phyloP scores from a whole-genome alignment of 495 filamentous ascomycete genomes.

The Cudoniella acicularis region DNA sequence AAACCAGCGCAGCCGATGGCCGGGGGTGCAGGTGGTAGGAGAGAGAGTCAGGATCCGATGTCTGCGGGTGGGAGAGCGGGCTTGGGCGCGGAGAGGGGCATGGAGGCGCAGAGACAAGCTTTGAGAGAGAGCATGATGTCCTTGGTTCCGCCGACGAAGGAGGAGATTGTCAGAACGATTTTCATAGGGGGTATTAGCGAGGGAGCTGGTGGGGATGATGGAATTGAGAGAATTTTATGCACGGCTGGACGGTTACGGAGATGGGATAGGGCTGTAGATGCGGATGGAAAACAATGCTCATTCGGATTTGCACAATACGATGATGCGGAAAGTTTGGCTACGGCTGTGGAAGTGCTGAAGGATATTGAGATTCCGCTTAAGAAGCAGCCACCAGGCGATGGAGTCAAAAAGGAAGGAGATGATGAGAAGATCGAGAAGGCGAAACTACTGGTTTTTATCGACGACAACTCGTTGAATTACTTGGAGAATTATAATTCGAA shows the following conservation, averaged over 20 bases:
- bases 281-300: conserved; percentile 76
- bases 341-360: conserved; percentile 81
- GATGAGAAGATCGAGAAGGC: conserved; percentile 63
- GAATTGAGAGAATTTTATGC: conserved; percentile 75
- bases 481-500: conserved; percentile 72
- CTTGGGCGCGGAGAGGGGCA: conserved; percentile 58
- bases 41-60: conserved; percentile 32
- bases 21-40: conserved; percentile 34
- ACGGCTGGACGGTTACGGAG: conserved; percentile 74
- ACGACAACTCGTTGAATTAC: conserved; percentile 74
- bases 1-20: conserved; percentile 58
- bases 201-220: conserved; percentile 71
- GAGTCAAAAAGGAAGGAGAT: conserved; percentile 35
- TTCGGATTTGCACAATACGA: conserved; percentile 99
- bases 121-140: conserved; percentile 73
- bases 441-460: conserved; percentile 72
- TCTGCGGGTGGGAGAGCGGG: conserved; percentile 58
- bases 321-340: conserved; percentile 81
- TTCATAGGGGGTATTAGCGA: conserved; percentile 86
- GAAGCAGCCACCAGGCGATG: conserved; percentile 53
- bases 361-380: conserved; percentile 83
- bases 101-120: conserved; percentile 66
- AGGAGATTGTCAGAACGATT: conserved; percentile 87
- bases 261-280: conserved; percentile 81
- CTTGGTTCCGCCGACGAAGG: conserved; percentile 77